These are phyloP conservation scores for Cryptococcus maquisensis DNA, from an alignment of 1,284 basidiomycete genomes.

Conservation along the genomic window DNA sequence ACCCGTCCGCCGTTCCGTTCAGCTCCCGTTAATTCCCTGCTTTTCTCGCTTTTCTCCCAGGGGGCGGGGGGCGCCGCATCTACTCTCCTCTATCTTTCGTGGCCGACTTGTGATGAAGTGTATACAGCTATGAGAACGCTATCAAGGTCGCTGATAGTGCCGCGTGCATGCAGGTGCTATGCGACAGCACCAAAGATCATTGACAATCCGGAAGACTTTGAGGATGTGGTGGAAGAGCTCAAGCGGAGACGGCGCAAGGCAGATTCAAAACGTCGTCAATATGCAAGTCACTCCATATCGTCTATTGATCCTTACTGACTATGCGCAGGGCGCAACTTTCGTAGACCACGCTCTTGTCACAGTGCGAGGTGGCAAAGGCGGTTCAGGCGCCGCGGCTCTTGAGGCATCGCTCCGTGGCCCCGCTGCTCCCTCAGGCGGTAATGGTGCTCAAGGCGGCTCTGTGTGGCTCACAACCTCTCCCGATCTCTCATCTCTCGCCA, in stretches of 20 bases:
- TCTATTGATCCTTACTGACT: neutral
- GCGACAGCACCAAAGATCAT: neutral
- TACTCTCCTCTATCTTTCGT: no score
- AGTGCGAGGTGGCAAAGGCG: conserved; percentile 72
- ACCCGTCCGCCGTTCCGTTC: conserved; percentile 2
- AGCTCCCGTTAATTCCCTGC: neutral
- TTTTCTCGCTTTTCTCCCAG: conserved; percentile 11
- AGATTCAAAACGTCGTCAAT: conserved; percentile 42
- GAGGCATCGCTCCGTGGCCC: conserved; percentile 71
- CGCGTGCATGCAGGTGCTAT: neutral
- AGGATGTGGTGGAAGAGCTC: conserved; percentile 33
- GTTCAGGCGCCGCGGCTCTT: conserved; percentile 77
- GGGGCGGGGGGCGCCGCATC: no score
- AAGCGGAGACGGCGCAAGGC: conserved; percentile 37
- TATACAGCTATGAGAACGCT: neutral
- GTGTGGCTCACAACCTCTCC: conserved; percentile 75
- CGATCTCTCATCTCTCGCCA: conserved; percentile 69
- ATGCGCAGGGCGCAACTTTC: conserved; percentile 65
- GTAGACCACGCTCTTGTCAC: conserved; percentile 74
- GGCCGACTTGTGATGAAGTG: neutral
- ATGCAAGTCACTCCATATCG: conserved; percentile 21
- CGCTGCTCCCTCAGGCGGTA: conserved; percentile 84
- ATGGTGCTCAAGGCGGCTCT: conserved; percentile 80
- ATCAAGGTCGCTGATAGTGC: neutral
- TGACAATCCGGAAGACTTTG: conserved; percentile 19